phyloP scores from a whole-genome alignment of 2,329 filamentous ascomycete genomes.

The Sporothrix brasiliensis region DNA sequence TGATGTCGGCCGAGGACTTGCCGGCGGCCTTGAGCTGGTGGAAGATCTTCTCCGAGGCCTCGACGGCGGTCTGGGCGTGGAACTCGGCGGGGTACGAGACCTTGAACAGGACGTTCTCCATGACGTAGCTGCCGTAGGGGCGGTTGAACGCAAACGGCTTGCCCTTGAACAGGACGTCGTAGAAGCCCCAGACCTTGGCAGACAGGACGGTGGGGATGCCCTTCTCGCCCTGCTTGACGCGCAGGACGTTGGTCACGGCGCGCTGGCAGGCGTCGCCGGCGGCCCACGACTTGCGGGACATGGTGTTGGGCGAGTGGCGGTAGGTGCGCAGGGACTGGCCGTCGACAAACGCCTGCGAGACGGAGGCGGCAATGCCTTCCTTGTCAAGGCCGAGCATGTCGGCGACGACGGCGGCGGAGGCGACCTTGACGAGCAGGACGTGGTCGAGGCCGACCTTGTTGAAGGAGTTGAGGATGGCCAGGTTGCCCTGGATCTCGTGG shows the following conservation, averaged over 20 bases:
- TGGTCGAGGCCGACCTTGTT: slow-evolving; percentile 99
- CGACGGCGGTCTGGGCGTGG: slow-evolving; percentile 97
- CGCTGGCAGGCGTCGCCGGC: slow-evolving; percentile 97
- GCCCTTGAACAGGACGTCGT: slow-evolving; percentile 96
- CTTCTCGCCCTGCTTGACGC: slow-evolving; percentile 87
- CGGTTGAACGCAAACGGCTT: slow-evolving; percentile 96
- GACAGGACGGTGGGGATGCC: slow-evolving; percentile 92
- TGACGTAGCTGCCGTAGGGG: slow-evolving; percentile 95
- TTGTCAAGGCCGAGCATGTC: slow-evolving; percentile 91
- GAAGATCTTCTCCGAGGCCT: slow-evolving; percentile 88
- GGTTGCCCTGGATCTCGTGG: slow-evolving; percentile 96
- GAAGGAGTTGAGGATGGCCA: slow-evolving; percentile 96
- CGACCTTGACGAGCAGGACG: slow-evolving; percentile 97
- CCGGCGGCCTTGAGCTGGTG: slow-evolving; percentile 78
- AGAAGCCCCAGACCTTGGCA: slow-evolving; percentile 95
- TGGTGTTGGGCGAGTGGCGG: slow-evolving; percentile 97
- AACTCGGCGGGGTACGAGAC: slow-evolving; percentile 86
- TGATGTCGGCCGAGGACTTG: slow-evolving; percentile 93
- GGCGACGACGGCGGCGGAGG: slow-evolving; percentile 88
- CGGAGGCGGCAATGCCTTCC: slow-evolving; percentile 89
- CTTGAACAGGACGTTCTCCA: slow-evolving; percentile 99
- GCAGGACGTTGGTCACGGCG: slow-evolving; percentile 86
- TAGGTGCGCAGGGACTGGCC: slow-evolving; percentile 96
- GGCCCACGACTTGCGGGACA: slow-evolving; percentile 99
- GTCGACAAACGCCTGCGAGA: slow-evolving; percentile 97